Percentiles rank a stretch among this genome's conserved stretches.
Evolutionary conservation across 495 filamentous ascomycete species (phyloP).

Genomic region (Penicillium arizonense): DNA sequence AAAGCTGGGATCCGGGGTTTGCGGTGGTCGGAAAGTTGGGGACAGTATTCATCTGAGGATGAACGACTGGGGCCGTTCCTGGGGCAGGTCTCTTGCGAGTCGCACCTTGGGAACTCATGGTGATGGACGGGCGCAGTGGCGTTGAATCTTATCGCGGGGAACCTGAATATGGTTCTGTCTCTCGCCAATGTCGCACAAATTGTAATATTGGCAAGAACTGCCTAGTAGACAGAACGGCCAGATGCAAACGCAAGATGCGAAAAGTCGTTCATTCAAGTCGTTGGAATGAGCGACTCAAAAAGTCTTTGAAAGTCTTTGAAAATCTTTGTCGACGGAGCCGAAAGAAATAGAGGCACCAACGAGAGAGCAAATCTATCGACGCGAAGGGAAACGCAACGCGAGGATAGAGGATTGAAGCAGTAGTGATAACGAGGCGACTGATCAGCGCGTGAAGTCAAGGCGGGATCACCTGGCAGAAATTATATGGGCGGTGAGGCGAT

Average conservation of each 20-base stretch:
- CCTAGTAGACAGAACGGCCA: background rate
- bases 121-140: constrained; percentile 6
- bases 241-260: constrained; percentile 1
- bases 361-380: background rate
- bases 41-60: constrained; percentile 42
- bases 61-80: constrained; percentile 59
- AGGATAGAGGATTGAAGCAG: background rate
- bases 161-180: background rate
- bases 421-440: background rate
- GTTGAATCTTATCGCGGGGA: constrained; percentile 10
- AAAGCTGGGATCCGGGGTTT: constrained; percentile 37
- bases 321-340: constrained; percentile 9
- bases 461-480: background rate
- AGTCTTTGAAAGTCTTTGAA: background rate
- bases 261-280: constrained; percentile 9
- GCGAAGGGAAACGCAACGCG: no score
- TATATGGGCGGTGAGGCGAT: no score
- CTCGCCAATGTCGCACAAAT: background rate
- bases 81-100: constrained; percentile 73
- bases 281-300: constrained; percentile 13
- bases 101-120: constrained; percentile 44
- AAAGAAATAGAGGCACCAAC: constrained; percentile 7
- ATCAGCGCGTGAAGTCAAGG: background rate
- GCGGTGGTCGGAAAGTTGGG: constrained; percentile 29
- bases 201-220: background rate